Evolutionary conservation across 352 stramenopile species (phyloP).

Genomic region (Phytophthora boehmeriae): DNA sequence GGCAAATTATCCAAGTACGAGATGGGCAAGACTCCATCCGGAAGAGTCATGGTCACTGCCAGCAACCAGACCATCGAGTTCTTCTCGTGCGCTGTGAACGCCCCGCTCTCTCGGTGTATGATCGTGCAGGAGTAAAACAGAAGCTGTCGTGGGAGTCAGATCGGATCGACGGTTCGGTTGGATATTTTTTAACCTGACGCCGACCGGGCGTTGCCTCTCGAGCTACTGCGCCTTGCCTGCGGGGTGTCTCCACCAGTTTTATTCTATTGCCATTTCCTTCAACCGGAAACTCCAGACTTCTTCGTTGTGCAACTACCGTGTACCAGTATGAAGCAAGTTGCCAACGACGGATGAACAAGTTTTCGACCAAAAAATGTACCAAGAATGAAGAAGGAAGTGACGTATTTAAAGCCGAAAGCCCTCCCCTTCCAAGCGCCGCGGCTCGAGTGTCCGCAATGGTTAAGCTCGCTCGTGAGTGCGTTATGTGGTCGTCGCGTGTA

Average conservation of each 20-base stretch:
- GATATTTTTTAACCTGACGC: background rate
- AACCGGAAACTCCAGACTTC: background rate
- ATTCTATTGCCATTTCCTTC: conserved; percentile 39
- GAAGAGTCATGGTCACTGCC: conserved; percentile 73
- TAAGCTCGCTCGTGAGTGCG: conserved; percentile 8
- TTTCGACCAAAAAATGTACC: conserved; percentile 28
- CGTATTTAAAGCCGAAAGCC: conserved; percentile 31
- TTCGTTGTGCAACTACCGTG: conserved; percentile 18
- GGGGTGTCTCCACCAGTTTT: conserved; percentile 30
- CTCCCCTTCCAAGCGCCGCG: conserved; percentile 14
- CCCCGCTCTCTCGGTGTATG: conserved; percentile 65
- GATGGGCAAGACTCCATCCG: conserved; percentile 76
- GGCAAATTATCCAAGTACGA: conserved; percentile 78
- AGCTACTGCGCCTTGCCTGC: conserved; percentile 3
- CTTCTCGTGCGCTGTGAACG: conserved; percentile 83
- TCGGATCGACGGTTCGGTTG: background rate
- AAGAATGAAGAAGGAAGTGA: conserved; percentile 39
- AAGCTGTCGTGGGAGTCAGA: background rate
- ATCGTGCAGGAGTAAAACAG: conserved; percentile 62
- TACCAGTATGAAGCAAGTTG: conserved; percentile 42
- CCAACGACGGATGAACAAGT: background rate
- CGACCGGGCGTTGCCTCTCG: background rate
- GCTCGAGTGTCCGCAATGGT: conserved; percentile 11
- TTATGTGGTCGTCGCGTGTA: conserved; percentile 38
- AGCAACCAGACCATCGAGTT: conserved; percentile 89